Evolutionary conservation across 2,329 filamentous ascomycete genomes (phyloP), one percentile per base, ranked within the genome.

Genomic region (Pseudopyricularia cyperi): DNA sequence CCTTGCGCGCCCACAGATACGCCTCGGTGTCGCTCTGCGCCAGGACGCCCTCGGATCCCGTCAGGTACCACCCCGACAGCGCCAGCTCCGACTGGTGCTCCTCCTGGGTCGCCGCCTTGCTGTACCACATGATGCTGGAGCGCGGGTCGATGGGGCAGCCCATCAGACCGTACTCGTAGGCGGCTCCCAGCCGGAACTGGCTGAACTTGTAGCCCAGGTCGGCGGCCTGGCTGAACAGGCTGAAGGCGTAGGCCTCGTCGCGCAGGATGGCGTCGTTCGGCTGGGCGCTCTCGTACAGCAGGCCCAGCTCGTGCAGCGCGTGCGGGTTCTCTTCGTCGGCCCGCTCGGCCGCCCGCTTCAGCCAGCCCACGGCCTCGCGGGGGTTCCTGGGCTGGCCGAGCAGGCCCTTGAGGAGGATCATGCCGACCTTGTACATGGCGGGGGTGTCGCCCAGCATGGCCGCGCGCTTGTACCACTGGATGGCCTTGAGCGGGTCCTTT

Each of bases 341-440:
- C 22, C 82, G 78, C 59, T 97, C 90, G 0, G 90, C 90, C 2
- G 93, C 93, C 46, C 90, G 82, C 71, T 95, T 95, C 51, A 98
- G 76, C 90, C 93, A 97, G 22, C 81, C 83, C 24, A 96, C 79
- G 17, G 89, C 90, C 68, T 97, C 93, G 44, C 85, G 79, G 3
- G 88, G 79, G 62, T 94, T 95, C 62, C 75, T 81, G 24, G 76
- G 78, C 64, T 97, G 90, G 4, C 90, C 90, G n/a, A 98, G 77
- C 28, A 97, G 74, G 11, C 91, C 93, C 67, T 97, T 97, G 52
- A 97, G 78, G 55, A 88, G 72, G 58, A 98, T 95, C 84, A 96
- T 95, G 54, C 93, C 93, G 68, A 97, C 82, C 68, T 98, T 98
- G 72, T 96, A 98, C 89, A 97, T 95, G 30, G 90, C 93, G 0